These are phyloP conservation scores for Mrakia blollopis DNA, from an alignment of 768 basidiomycete genomes.

Conservation along the genomic window DNA sequence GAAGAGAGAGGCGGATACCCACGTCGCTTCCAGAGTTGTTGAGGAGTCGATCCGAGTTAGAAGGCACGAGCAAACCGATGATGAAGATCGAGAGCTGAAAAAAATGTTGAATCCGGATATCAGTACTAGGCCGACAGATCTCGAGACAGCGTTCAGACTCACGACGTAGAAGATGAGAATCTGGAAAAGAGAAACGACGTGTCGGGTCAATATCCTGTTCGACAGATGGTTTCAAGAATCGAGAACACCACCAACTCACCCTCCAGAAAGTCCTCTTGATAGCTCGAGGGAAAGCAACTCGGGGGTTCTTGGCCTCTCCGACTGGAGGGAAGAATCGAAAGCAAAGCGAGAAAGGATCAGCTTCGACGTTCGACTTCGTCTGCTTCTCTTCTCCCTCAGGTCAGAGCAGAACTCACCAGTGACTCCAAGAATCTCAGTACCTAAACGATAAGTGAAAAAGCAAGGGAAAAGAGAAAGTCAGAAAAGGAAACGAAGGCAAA, in stretches of 20 bases:
- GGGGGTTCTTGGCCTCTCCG: slow-evolving; percentile 50
- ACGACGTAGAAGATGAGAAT: too few species aligned
- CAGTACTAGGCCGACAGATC: too few species aligned
- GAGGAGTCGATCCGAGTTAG: slow-evolving; percentile 35
- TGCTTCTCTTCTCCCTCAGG: slow-evolving; percentile 41
- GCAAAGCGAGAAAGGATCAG: too few species aligned
- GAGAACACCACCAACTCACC: too few species aligned
- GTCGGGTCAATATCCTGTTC: too few species aligned
- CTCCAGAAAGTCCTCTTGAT: slow-evolving; percentile 34
- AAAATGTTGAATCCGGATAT: too few species aligned
- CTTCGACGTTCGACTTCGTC: slow-evolving; percentile 32
- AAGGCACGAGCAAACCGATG: slow-evolving; percentile 42
- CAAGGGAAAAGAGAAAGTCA: too few species aligned
- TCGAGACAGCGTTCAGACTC: too few species aligned
- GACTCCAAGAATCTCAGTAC: slow-evolving; percentile 29
- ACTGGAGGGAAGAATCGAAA: slow-evolving; percentile 49
- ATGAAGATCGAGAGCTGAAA: slow-evolving; percentile 36
- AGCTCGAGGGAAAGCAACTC: slow-evolving; percentile 37
- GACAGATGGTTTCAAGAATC: too few species aligned
- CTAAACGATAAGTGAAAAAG: slow-evolving; percentile 26
- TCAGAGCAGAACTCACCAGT: slow-evolving; percentile 39
- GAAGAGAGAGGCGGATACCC: too few species aligned
- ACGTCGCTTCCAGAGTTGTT: slow-evolving; percentile 34
- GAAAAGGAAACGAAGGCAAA: too few species aligned
- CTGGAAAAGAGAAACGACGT: too few species aligned